Percentiles rank a stretch among this genome's conserved stretches.
Evolutionary conservation across 2,329 filamentous ascomycete genomes (phyloP).

Genomic region (Colletotrichum orbiculare): DNA sequence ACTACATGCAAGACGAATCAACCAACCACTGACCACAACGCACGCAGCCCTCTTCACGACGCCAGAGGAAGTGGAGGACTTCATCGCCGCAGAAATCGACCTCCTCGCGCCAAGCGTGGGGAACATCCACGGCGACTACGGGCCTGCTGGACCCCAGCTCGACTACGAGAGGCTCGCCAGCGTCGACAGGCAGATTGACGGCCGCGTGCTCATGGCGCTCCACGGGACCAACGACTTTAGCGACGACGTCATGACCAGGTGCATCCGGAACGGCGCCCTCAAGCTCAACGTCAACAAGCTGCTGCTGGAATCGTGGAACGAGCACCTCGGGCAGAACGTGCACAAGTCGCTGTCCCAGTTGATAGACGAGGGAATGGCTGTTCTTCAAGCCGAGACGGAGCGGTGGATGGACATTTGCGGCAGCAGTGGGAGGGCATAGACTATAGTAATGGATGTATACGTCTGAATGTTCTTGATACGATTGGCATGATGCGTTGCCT

Average conservation of each 20-base stretch:
- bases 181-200: conserved; percentile 45
- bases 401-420: conserved; percentile 40
- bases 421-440: conserved; percentile 39
- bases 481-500: background rate
- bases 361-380: conserved; percentile 39
- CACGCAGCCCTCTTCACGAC: conserved; percentile 64
- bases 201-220: conserved; percentile 35
- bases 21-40: background rate
- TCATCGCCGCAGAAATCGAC: conserved; percentile 77
- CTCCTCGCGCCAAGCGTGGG: conserved; percentile 81
- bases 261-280: conserved; percentile 34
- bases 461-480: background rate
- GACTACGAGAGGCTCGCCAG: conserved; percentile 64
- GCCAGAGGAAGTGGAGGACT: conserved; percentile 75
- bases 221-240: conserved; percentile 40
- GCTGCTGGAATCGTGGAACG: conserved; percentile 12
- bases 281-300: conserved; percentile 38
- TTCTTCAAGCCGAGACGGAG: conserved; percentile 39
- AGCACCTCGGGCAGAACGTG: conserved; percentile 35
- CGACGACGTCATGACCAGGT: conserved; percentile 29
- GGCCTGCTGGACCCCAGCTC: conserved; percentile 69
- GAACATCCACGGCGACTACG: conserved; percentile 81
- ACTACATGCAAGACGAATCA: background rate
- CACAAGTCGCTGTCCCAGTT: conserved; percentile 39
- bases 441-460: background rate